phyloP scores from a whole-genome alignment of 2,329 filamentous ascomycete species.

The Pseudogymnoascus sp. region DNA sequence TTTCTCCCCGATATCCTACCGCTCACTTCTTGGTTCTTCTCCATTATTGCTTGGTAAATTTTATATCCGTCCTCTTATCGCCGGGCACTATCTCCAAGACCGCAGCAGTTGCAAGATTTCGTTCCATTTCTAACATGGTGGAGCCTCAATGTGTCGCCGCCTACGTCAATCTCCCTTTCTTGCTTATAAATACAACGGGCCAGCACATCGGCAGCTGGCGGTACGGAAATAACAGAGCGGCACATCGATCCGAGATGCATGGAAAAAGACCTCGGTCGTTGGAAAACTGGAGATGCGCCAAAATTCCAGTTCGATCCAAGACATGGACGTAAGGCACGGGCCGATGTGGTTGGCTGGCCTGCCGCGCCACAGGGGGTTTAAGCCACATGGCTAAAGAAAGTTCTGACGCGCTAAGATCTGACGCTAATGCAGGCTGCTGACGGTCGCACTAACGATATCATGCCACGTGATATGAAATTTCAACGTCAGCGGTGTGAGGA shows the following conservation, averaged over 20 bases:
- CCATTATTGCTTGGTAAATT: background rate
- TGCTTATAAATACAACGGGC: background rate
- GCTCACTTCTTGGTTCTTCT: background rate
- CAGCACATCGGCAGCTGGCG: background rate
- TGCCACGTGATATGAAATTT: background rate
- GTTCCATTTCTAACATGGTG: background rate
- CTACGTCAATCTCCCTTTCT: background rate
- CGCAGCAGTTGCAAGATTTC: background rate
- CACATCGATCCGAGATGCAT: background rate
- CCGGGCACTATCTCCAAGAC: background rate
- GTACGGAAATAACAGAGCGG: background rate
- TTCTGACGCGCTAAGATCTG: background rate
- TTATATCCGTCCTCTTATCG: background rate
- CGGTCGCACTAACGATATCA: background rate
- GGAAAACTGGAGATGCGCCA: background rate
- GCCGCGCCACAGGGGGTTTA: background rate
- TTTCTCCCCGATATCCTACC: background rate
- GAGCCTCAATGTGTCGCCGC: background rate
- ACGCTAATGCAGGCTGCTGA: background rate
- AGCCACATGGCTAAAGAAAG: constrained; percentile 5
- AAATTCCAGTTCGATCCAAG: background rate
- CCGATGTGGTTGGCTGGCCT: background rate
- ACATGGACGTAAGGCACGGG: background rate
- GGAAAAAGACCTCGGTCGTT: background rate
- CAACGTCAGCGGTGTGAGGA: too few relatives aligned